Evolutionary conservation across 2,329 filamentous ascomycete genomes (phyloP), one percentile per base, ranked within the genome.

Genomic region (Ophiostoma sp.): DNA sequence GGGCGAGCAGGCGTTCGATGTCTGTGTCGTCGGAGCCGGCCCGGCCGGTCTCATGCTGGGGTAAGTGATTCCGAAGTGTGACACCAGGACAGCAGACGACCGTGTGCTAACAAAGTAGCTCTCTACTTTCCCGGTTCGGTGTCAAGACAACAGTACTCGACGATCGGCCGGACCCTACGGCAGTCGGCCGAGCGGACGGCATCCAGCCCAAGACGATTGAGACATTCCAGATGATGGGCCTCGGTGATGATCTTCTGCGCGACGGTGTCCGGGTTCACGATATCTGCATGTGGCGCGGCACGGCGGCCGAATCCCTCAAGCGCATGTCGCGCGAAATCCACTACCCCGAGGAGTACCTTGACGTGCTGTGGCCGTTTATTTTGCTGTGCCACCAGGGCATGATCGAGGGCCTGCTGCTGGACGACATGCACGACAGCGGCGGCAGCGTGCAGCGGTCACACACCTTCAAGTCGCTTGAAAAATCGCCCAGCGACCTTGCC

Each of bases 181-280:
- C 73, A 73, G 42, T 66, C 74, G 71, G 81, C 73, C 84, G 82
- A 76, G 89, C 89, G 70, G 90, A 92, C 76, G 89, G 89, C 49
- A 80, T 92, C 66, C 89, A 92, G 74, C 89, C 89, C 65, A 92
- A 92, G 78, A 89, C 89, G 0, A 90, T 92, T 73, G 89, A 92
- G 79, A 92, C 89, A 0, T 84, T 92, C 73, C 84, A 85, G 71
- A 89, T 91, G 78, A 85, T 92, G 80, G 82, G 88, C 36, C 78
- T 92, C 12, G 87, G 86, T 11, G 88, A 91, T 71, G 80, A 84
- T 1, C 77, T 92, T 42, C 76, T 92, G 49, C 84, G 85, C 69
- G 83, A 86, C 73, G 89, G 87, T 38, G 88, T 88, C 62, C 85
- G 84, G 49, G 85, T 92, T 49, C 89, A 89, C 76, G 89, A 92